A percentile compares a stretch with the other conserved stretches of the same genome.
Conservation (phyloP, 306 rosid species). For the Medicago lupulina region DNA sequence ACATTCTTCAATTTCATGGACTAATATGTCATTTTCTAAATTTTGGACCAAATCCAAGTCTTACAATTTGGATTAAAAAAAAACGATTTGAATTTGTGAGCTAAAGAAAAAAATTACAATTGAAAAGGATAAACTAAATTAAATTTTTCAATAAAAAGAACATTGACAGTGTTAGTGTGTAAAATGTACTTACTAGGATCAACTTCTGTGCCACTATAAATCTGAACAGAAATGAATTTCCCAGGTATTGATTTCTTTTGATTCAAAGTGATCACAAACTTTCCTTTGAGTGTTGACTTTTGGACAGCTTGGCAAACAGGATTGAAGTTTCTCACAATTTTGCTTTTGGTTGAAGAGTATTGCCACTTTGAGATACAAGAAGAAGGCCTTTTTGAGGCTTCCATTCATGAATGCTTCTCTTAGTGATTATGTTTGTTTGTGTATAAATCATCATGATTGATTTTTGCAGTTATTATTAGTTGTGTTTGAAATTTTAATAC, state of each 20-base stretch:
- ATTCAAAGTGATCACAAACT: slow-evolving; percentile 38
- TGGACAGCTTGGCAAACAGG: slow-evolving; percentile 31
- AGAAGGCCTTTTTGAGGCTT: slow-evolving; percentile 27
- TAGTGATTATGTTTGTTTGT: neutral
- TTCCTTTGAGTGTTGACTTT: slow-evolving; percentile 46
- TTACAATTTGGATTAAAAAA: no score
- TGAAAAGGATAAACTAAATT: neutral
- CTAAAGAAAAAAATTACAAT: neutral
- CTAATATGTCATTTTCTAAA: no score
- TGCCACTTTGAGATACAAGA: slow-evolving; percentile 25
- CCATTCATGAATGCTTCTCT: slow-evolving; percentile 35
- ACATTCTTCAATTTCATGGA: no score
- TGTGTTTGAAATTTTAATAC: slow-evolving; percentile 14
- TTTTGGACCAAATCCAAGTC: no score
- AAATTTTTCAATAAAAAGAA: slow-evolving; percentile 1
- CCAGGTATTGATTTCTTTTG: slow-evolving; percentile 52
- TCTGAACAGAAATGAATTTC: slow-evolving; percentile 58
- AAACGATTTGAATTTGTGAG: neutral
- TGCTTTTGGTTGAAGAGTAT: slow-evolving; percentile 29
- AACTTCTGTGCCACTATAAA: slow-evolving; percentile 61
- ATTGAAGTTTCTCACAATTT: slow-evolving; percentile 19
- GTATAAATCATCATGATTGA: neutral
- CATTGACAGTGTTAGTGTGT: neutral
- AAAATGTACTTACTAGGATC: slow-evolving; percentile 54
- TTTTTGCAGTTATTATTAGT: neutral